Base-by-base conservation (phyloP, 1,284 basidiomycete genomes). In the Cutaneotrichosporon cavernicola region DNA sequence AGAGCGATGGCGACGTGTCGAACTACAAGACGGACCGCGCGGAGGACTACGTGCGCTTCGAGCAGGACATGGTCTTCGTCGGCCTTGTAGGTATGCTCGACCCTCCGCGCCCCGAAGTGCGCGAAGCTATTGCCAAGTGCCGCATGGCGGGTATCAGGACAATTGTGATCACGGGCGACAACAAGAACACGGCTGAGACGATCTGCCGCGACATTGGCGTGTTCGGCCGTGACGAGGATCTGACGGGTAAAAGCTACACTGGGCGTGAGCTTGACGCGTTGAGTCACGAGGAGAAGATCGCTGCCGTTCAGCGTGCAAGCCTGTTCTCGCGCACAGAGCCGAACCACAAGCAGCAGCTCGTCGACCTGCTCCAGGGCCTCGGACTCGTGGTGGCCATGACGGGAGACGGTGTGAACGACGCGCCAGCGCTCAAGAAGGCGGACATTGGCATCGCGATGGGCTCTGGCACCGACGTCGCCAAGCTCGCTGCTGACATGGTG, bases 401-500 rank as follows among this genome's bases (percentile, higher is more conserved):
- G 57, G 92, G 91, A 62, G 93, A 95, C 74, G 92, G 92, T 74
- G 96, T 98, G 64, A 99, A 99, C 73, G 96, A 99, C 74, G 95
- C 95, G 0, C 95, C 95, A 18, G 95, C 95, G 0, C 82, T 99
- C 73, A 97, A 97, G 80, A 95, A 91, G 84, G 96, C 96, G 18
- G 95, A 98, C 74, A 97, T 99, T 72, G 96, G 96, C 75, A 91
- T 99, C 63, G 91, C 93, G n/a, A 98, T 99, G 96, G 96, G 96
- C 56, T 92, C 90, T 67, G 97, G 96, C 58, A 99, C 96, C 0
- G 97, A 99, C 76, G 97, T 99, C 32, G 96, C 97, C 65, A 98
- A 98, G 81, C 85, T 97, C 69, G 97, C 97, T 11, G 93, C 95
- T 11, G 96, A 99, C 80, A 96, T 94, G 91, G 91, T 95, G 43